Conservation (phyloP, 164 flowering plant genomes). For the Santalum album region DNA sequence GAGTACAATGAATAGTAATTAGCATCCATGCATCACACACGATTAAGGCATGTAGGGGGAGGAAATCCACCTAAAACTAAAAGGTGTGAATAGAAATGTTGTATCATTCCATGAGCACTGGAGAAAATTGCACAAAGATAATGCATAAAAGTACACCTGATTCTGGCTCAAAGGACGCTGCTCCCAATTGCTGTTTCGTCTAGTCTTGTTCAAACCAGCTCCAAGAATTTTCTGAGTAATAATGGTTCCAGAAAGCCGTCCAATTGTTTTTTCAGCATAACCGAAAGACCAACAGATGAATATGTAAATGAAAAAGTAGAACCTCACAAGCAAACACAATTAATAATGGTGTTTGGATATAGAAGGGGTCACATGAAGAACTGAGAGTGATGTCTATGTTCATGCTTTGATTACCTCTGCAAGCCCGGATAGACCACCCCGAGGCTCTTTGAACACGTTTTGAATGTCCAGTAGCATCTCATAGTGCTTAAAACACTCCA, state of each 20-base stretch:
- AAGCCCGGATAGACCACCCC: conserved; percentile 93
- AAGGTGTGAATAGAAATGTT: too few relatives aligned
- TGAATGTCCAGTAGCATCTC: conserved; percentile 91
- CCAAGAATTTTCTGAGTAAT: conserved; percentile 70
- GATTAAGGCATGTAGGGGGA: too few relatives aligned
- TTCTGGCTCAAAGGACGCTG: conserved; percentile 69
- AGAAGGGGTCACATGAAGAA: neutral
- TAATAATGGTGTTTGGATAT: neutral
- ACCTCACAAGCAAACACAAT: neutral
- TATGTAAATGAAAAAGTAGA: neutral
- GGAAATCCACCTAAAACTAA: too few relatives aligned
- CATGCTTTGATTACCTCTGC: conserved; percentile 40
- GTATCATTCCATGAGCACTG: too few relatives aligned
- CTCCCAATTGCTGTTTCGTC: conserved; percentile 95
- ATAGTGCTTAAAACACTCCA: conserved; percentile 78
- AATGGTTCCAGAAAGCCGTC: neutral
- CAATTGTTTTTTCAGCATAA: neutral
- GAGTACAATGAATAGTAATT: too few relatives aligned
- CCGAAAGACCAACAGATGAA: neutral
- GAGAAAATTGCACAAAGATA: too few relatives aligned
- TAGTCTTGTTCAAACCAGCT: conserved; percentile 76
- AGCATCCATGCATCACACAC: too few relatives aligned
- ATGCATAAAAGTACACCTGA: conserved; percentile 41
- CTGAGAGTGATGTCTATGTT: neutral
- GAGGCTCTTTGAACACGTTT: conserved; percentile 63